Conservation (phyloP, 1,284 basidiomycete genomes). For the Binderoboletus segoi region DNA sequence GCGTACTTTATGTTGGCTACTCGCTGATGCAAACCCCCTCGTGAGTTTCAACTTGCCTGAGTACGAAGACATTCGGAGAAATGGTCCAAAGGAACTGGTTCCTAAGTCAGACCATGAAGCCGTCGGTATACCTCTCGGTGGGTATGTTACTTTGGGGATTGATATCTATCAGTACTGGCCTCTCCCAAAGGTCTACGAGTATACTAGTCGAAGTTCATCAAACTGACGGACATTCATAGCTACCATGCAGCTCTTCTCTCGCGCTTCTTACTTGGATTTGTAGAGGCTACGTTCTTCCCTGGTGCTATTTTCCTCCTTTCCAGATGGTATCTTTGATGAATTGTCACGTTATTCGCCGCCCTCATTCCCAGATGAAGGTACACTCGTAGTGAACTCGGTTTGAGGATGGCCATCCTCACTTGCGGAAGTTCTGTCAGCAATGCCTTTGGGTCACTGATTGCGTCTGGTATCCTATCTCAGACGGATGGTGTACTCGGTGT, state of each 20-base stretch:
- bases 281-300: slow-evolving; percentile 76
- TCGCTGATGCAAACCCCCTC: slow-evolving; percentile 81
- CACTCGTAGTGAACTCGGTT: slow-evolving; percentile 53
- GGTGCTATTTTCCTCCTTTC: slow-evolving; percentile 51
- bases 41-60: slow-evolving; percentile 33
- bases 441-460: slow-evolving; percentile 81
- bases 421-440: slow-evolving; percentile 78
- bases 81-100: slow-evolving; percentile 62
- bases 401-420: slow-evolving; percentile 73
- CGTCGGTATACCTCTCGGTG: slow-evolving; percentile 71
- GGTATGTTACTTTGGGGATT: slow-evolving; percentile 75
- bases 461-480: slow-evolving; percentile 66
- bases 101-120: slow-evolving; percentile 67
- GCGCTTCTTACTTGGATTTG: slow-evolving; percentile 71
- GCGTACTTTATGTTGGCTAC: slow-evolving; percentile 79
- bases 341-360: background rate
- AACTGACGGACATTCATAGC: background rate
- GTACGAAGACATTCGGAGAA: background rate
- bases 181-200: slow-evolving; percentile 10
- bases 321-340: slow-evolving; percentile 23
- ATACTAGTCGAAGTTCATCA: background rate
- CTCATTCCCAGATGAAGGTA: slow-evolving; percentile 13
- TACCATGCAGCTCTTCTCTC: slow-evolving; percentile 57
- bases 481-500: slow-evolving; percentile 75
- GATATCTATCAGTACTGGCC: slow-evolving; percentile 20